Percentiles rank a stretch among this genome's conserved stretches.
phyloP scores from a whole-genome alignment of 768 basidiomycete species.

The Ramaria sp. region DNA sequence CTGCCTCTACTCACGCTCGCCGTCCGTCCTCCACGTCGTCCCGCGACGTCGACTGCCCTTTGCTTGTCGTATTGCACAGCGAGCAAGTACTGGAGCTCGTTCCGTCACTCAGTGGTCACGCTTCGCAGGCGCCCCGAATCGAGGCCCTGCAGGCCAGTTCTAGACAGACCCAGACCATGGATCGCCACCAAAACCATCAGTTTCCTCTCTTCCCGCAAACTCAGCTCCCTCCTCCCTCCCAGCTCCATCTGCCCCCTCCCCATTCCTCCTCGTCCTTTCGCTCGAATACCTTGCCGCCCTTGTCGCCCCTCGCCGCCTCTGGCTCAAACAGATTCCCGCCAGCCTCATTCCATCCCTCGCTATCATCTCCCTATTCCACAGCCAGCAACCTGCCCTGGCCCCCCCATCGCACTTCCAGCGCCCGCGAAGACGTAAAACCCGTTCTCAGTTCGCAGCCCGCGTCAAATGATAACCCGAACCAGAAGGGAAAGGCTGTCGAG shows the following conservation, averaged over 20 bases:
- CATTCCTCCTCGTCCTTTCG: slow-evolving; percentile 31
- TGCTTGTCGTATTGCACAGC: neutral
- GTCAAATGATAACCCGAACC: slow-evolving; percentile 12
- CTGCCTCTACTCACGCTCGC: too few relatives aligned
- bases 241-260: slow-evolving; percentile 16
- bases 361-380: neutral
- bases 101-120: neutral
- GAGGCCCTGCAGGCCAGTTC: neutral
- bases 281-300: slow-evolving; percentile 28
- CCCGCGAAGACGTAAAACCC: slow-evolving; percentile 25
- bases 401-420: slow-evolving; percentile 22
- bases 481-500: slow-evolving; percentile 17
- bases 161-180: neutral
- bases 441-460: slow-evolving; percentile 10
- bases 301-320: neutral
- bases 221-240: slow-evolving; percentile 20
- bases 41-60: neutral
- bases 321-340: neutral
- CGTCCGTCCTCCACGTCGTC: too few relatives aligned
- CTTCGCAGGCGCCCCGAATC: neutral
- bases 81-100: neutral
- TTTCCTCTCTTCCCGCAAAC: slow-evolving; percentile 6
- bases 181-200: neutral
- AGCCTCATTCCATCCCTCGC: slow-evolving; percentile 4
- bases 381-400: slow-evolving; percentile 8